phyloP scores from a whole-genome alignment of 768 basidiomycete genomes.

The Gelatoporia subvermispora region DNA sequence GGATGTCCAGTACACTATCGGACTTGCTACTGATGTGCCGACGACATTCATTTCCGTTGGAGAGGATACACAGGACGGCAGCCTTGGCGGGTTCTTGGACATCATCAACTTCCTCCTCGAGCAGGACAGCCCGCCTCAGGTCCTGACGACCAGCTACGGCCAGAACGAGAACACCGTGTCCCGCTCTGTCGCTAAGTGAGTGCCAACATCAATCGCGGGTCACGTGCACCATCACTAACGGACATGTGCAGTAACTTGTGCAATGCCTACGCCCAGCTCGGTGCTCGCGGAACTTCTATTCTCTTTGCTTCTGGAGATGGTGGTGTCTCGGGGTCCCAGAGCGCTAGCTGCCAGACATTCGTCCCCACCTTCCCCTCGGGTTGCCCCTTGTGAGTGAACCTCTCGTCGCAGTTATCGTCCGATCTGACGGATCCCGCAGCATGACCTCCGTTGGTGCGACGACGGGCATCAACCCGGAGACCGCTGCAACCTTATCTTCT shows the following conservation, averaged over 20 bases:
- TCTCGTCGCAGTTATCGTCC: neutral
- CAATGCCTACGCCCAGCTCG: conserved; percentile 29
- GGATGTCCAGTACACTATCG: conserved; percentile 30
- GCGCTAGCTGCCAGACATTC: conserved; percentile 28
- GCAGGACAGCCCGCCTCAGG: conserved; percentile 19
- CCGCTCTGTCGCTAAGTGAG: conserved; percentile 42
- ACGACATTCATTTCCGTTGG: conserved; percentile 28
- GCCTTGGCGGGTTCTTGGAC: conserved; percentile 25
- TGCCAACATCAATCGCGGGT: conserved; percentile 52
- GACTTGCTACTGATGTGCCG: conserved; percentile 26
- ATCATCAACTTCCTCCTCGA: conserved; percentile 19
- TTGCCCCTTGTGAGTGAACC: conserved; percentile 26
- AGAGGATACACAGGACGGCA: conserved; percentile 16
- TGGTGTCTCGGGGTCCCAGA: conserved; percentile 25
- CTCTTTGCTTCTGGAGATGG: conserved; percentile 35
- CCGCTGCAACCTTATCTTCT: conserved; percentile 19
- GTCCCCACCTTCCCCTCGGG: conserved; percentile 31
- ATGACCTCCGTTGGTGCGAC: conserved; percentile 24
- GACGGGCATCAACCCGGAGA: conserved; percentile 22
- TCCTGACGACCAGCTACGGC: conserved; percentile 29
- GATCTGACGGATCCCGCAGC: conserved; percentile 4
- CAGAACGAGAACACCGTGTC: conserved; percentile 51
- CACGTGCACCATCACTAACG: conserved; percentile 13
- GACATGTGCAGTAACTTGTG: conserved; percentile 27
- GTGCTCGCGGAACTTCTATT: conserved; percentile 30